These are phyloP conservation scores for Mycosarcoma maydis DNA, from an alignment of 1,284 basidiomycete species.

Conservation along the genomic window DNA sequence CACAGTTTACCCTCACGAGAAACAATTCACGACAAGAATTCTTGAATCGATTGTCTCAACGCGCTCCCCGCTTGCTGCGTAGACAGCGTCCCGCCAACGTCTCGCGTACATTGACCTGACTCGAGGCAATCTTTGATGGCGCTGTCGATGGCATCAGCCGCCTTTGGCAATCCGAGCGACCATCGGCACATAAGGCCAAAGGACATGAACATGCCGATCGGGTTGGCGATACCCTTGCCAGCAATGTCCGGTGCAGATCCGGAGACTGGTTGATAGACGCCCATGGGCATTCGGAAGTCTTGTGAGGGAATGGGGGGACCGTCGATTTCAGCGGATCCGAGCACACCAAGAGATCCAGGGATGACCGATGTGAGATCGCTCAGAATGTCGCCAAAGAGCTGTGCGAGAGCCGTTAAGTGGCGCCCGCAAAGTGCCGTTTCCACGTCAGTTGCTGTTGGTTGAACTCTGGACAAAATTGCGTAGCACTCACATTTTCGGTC, in stretches of 20 bases:
- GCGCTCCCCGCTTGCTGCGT: constrained; percentile 83
- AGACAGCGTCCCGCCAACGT: constrained; percentile 81
- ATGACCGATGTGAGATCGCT: constrained; percentile 44
- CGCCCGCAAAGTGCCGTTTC: too few relatives aligned
- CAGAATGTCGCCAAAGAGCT: constrained; percentile 50
- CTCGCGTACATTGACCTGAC: constrained; percentile 81
- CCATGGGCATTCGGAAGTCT: constrained; percentile 69
- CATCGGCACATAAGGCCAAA: constrained; percentile 93
- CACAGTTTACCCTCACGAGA: too few relatives aligned
- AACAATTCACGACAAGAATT: constrained; percentile 71
- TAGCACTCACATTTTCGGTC: constrained; percentile 52
- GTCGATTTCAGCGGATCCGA: constrained; percentile 95
- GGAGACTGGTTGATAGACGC: constrained; percentile 90
- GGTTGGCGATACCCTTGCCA: constrained; percentile 92
- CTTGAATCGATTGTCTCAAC: constrained; percentile 75
- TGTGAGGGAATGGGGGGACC: constrained; percentile 76
- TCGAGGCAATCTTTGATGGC: constrained; percentile 90
- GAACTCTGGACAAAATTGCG: too few relatives aligned
- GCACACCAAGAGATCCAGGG: constrained; percentile 73
- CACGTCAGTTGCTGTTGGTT: too few relatives aligned
- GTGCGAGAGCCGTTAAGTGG: neutral
- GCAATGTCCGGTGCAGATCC: constrained; percentile 87
- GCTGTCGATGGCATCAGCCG: constrained; percentile 83
- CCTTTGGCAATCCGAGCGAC: constrained; percentile 80
- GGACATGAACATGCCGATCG: constrained; percentile 94